phyloP scores from a whole-genome alignment of 2,329 filamentous ascomycete species.

The Hypocrella siamensis region DNA sequence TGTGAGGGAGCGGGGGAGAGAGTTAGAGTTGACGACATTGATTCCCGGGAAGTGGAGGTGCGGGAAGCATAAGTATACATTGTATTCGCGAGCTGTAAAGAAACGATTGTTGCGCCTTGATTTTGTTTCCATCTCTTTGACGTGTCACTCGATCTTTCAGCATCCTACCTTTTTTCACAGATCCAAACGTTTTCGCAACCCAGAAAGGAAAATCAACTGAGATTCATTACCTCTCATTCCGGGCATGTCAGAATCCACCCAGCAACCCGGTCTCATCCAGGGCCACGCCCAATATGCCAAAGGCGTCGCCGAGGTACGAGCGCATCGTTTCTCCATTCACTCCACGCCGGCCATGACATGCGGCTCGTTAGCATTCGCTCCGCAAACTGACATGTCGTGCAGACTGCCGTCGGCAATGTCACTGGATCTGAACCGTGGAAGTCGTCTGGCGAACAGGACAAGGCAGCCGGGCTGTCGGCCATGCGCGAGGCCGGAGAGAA shows the following conservation, averaged over 20 bases:
- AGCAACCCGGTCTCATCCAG: slow-evolving; percentile 43
- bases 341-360: too few species aligned
- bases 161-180: background rate
- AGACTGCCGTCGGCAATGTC: slow-evolving; percentile 44
- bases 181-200: background rate
- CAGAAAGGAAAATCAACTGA: background rate
- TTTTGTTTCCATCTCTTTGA: too few species aligned
- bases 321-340: background rate
- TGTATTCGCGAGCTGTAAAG: background rate
- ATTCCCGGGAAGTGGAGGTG: background rate
- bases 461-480: slow-evolving; percentile 41
- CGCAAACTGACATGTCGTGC: background rate
- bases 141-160: background rate
- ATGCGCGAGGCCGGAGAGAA: slow-evolving; percentile 46
- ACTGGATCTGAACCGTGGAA: slow-evolving; percentile 50
- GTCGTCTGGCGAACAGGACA: slow-evolving; percentile 46
- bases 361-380: too few species aligned
- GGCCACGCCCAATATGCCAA: slow-evolving; percentile 55
- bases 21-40: background rate
- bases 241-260: slow-evolving; percentile 1
- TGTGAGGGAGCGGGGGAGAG: background rate
- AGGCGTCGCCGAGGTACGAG: slow-evolving; percentile 46
- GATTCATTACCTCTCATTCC: too few species aligned
- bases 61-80: background rate
- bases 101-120: background rate